These are phyloP conservation scores for Leptographium radiaticola DNA, from an alignment of 2,329 filamentous ascomycete species.

Conservation along the genomic window DNA sequence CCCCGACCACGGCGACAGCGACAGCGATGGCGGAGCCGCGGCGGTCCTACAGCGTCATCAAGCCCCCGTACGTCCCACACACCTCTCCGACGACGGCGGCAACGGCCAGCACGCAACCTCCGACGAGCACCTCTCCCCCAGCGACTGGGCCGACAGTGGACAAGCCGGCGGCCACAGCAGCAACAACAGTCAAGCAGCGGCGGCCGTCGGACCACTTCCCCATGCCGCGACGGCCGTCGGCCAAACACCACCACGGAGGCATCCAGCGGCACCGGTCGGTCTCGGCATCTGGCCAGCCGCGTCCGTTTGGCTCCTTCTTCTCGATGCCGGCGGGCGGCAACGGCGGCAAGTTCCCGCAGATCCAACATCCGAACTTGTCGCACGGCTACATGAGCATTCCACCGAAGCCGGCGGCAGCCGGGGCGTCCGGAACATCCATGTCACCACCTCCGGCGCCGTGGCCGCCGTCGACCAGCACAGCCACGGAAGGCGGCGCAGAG, in stretches of 20 bases:
- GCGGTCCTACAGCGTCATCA: conserved; percentile 14
- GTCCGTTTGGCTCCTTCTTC: conserved; percentile 13
- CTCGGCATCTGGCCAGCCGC: conserved; percentile 15
- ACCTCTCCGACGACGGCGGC: conserved; percentile 5
- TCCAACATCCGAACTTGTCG: conserved; percentile 12
- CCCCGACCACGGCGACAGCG: background rate
- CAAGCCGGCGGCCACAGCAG: background rate
- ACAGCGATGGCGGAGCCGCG: conserved; percentile 5
- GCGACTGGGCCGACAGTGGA: background rate
- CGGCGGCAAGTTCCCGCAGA: conserved; percentile 11
- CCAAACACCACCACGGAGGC: conserved; percentile 2
- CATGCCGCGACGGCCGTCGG: conserved; percentile 6
- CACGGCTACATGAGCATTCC: conserved; percentile 10
- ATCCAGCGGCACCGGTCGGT: conserved; percentile 8
- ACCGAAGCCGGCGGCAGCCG: conserved; percentile 1
- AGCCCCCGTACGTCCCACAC: conserved; percentile 14
- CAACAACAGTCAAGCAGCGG: conserved; percentile 11
- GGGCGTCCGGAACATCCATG: background rate
- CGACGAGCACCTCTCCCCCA: background rate
- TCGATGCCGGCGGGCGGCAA: conserved; percentile 7
- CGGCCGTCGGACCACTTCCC: conserved; percentile 18
- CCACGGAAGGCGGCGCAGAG: background rate
- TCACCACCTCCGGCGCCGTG: background rate
- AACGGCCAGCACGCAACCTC: background rate
- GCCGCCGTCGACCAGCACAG: background rate